Conservation (phyloP, 768 basidiomycete genomes). For the Mycena rosella region DNA sequence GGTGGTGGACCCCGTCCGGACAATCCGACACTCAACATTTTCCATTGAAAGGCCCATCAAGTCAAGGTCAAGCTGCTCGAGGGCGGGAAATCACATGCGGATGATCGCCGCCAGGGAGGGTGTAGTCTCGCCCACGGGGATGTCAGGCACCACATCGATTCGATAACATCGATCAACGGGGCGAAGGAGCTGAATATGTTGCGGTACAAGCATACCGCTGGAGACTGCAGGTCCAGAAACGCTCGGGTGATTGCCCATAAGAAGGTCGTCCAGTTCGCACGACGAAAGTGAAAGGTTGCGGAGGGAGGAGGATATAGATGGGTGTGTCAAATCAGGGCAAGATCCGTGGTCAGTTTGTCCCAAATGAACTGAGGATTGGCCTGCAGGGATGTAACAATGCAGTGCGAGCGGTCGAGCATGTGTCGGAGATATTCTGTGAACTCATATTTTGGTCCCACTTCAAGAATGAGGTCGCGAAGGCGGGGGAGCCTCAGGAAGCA, state of each 20-base stretch:
- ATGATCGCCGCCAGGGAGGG: background rate
- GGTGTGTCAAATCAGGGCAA: background rate
- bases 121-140: background rate
- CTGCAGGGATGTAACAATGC: background rate
- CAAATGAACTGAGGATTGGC: too few relatives aligned
- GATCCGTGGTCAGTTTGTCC: background rate
- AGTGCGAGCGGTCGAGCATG: background rate
- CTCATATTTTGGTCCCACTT: background rate
- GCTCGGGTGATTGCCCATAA: background rate
- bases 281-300: background rate
- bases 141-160: background rate
- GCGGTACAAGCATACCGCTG: too few relatives aligned
- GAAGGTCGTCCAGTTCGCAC: background rate
- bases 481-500: background rate
- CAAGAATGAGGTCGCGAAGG: background rate
- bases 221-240: background rate
- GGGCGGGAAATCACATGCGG: background rate
- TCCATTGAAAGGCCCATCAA: too few relatives aligned
- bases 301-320: background rate
- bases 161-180: slow-evolving; percentile 5
- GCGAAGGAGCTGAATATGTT: background rate
- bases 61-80: background rate
- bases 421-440: background rate
- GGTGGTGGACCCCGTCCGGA: too few relatives aligned
- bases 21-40: background rate